Evolutionary conservation across 371 early-diverging fungal species (phyloP), one percentile per base, ranked within the genome.

Genomic region (Rhizopus delemar): DNA sequence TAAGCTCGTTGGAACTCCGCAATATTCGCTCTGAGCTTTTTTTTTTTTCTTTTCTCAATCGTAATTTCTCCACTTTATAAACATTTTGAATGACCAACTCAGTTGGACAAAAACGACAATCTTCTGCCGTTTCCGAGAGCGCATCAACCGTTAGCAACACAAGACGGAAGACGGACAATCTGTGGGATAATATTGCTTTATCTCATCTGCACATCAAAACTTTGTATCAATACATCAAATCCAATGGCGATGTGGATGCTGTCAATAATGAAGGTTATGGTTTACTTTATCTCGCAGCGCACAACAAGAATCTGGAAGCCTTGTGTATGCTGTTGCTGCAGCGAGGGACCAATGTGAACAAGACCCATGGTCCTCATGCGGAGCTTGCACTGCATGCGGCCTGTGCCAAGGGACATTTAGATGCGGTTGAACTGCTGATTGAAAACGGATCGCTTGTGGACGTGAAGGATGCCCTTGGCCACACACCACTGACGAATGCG

Each of bases 381-480:
- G 80, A 77, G 60, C 45, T 69, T 22, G 72, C 77, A 13, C 41
- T 80, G 9, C 80, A 80, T 57, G 75, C 74, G 4, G 73, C 80
- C 0, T 74, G 72, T 39, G 56, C 65, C 2, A 59, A 65, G 3
- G 74, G 73, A 0, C 57, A 66, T 4, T 56, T 60, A 15, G 80
- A 80, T 35, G 77, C 69, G 3, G 70, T 75, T 8, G 80, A 80
- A 41, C 50, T 80, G 0, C 50, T 80, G n/a, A 45, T 80, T 8
- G 80, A 80, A 57, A 70, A 80, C 43, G 74, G 68, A 2, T 68
- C 81, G 4, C 34, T 66, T 7, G 66, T 83, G 6, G 74, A 89
- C 66, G 68, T 68, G 1, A 74, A 81, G 58, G 90, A 92, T 62
- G 74, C 80, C 0, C 73, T 77, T 39, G 91, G 91, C 12, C 89